Evolutionary conservation across 768 basidiomycete species (phyloP), one percentile per base, ranked within the genome.

Genomic region (Atractiella rhizophila): DNA sequence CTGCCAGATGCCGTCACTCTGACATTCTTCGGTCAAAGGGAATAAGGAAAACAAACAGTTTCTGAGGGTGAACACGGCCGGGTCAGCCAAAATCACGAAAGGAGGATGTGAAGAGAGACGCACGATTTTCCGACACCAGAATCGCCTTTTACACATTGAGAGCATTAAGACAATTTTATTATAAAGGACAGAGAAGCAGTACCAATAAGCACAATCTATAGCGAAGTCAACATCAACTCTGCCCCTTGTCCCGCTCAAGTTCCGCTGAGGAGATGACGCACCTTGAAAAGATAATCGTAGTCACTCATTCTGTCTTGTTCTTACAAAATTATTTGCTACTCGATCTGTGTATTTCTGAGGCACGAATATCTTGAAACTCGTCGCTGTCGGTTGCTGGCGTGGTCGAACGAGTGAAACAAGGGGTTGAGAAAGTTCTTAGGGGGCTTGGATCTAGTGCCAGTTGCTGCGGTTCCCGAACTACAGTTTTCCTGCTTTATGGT

Each of bases 111-210:
- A 28, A 32, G 11, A 37, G 54, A 54, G 52, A 76, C 85, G 60
- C 64, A 96, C 86, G 83, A 88, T 70, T 98, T 98, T 60, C 88
- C 88, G 57, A 98, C 88, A 48, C 88, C 88, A 48, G 85, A 91
- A 63, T 98, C 88, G 58, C 88, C 88, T n/a, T n/a, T n/a, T n/a
- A n/a, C n/a, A n/a, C n/a, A n/a, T n/a, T n/a, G n/a, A n/a, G n/a
- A n/a, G n/a, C 65, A 96, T 94, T 50, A 98, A 71, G 53, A 98
- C 88, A 54, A 94, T 81, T 88, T 96, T 46, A 4, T 8, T n/a
- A 37, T 11, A 39, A 0, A 29, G 27, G 24, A 20, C 18, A 23
- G 34, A 11, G n/a, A 26, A 11, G 4, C 32, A 44, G 34, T 11
- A n/a, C 9, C 13, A 40, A 27, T 15, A n/a, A 35, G 8, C 32